Evolutionary conservation across 2,329 filamentous ascomycete genomes (phyloP), one percentile per base, ranked within the genome.

Genomic region (Aspergillus sp.): DNA sequence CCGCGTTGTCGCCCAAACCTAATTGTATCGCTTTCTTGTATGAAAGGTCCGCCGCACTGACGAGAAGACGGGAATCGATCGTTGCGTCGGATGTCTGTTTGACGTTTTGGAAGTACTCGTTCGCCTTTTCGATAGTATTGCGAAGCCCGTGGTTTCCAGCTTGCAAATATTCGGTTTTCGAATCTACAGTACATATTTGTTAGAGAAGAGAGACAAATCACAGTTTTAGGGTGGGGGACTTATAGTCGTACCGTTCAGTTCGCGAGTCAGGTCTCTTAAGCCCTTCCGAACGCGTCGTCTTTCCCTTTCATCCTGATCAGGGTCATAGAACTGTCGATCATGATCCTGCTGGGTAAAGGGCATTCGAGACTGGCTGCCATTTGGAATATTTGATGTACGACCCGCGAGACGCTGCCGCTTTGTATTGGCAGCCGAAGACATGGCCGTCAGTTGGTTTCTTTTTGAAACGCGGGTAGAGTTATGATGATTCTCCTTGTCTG

Each of bases 21-120:
- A 95, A 79, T 47, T 87, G 85, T 41, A 87, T 79, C 0, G 90
- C 87, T 67, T 91, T 91, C 61, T 89, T 89, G 63, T 88, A 87
- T 0, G 88, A 87, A 4, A 95, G 73, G 58, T 97, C 91, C 4
- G 89, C 89, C 1, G 89, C 86, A 58, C 82, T 86, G 45, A 96
- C 88, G 3, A 97, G 80, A 21, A 95, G 79, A n/a, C 89, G 85
- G 0, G 93, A 91, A 68, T 99, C 94, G 55, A 96, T 87, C 1
- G 88, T 89, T 1, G 94, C 94, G 69, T 97, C 94, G 2, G 87
- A 85, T 0, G 94, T 96, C 75, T 97, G 92, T 64, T 88, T 89
- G 55, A 96, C 87, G 60, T 84, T 79, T 51, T 79, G 78, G 56
- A 87, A 86, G 13, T 87, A 74, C 32, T 78, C 71, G 61, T 94